Percentiles rank a stretch among this genome's conserved stretches.
Conservation (phyloP, 768 basidiomycete genomes). For the Suillus weaverae region DNA sequence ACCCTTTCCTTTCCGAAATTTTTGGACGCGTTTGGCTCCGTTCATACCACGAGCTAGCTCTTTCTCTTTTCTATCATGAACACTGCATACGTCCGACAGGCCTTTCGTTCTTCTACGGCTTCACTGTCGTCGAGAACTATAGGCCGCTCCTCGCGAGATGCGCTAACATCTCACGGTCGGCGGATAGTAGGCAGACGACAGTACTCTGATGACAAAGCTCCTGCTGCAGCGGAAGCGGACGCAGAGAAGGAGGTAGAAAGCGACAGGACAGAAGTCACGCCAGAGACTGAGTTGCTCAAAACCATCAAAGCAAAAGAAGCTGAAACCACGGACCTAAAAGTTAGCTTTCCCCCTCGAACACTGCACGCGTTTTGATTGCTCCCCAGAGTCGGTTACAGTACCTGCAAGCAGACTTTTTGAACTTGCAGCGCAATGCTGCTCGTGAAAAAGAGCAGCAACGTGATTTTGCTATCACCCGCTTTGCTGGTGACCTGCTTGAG, state of each 20-base stretch:
- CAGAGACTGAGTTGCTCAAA: conserved; percentile 37
- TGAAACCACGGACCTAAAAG: conserved; percentile 82
- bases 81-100: conserved; percentile 48
- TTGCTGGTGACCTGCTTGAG: conserved; percentile 87
- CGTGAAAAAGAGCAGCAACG: conserved; percentile 90
- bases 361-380: conserved; percentile 12
- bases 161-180: conserved; percentile 27
- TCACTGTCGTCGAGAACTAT: conserved; percentile 52
- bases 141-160: conserved; percentile 37
- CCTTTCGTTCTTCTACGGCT: conserved; percentile 61
- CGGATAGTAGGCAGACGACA: conserved; percentile 37
- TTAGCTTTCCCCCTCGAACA: conserved; percentile 38
- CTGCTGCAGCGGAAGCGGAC: conserved; percentile 29
- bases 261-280: conserved; percentile 27
- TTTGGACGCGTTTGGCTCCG: conserved; percentile 7
- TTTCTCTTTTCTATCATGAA: conserved; percentile 40
- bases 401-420: conserved; percentile 92
- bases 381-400: conserved; percentile 84
- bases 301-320: conserved; percentile 81
- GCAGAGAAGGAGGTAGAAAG: conserved; percentile 25
- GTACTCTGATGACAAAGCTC: conserved; percentile 59
- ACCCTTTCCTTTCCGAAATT: conserved; percentile 10
- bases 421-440: conserved; percentile 88
- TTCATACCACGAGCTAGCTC: background rate
- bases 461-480: conserved; percentile 90